Percentiles rank a stretch among this genome's conserved stretches.
Conservation (phyloP, 371 early-diverging fungal species). For the Phascolomyces articulosus region DNA sequence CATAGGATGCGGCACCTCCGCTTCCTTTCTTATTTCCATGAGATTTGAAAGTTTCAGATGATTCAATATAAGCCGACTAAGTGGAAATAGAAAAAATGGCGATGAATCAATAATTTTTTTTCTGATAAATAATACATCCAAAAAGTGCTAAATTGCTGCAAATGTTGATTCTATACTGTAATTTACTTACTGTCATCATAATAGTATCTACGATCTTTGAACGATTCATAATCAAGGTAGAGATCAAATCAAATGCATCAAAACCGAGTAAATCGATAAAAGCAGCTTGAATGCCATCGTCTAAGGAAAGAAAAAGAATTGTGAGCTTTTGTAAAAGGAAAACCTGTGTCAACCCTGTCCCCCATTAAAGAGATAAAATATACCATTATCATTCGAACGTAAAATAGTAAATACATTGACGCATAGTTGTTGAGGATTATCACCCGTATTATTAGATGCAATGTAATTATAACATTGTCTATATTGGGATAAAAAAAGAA, state of each 20-base stretch:
- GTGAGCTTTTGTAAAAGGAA: no score
- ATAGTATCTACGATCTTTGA: conserved; percentile 54
- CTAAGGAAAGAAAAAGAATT: no score
- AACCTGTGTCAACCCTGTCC: not conserved
- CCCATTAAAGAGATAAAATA: not conserved
- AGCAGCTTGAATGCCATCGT: conserved; percentile 64
- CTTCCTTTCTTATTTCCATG: conserved; percentile 19
- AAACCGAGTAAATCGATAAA: conserved; percentile 81
- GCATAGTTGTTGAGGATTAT: conserved; percentile 50
- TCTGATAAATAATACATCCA: no score
- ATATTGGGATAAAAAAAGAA: not conserved
- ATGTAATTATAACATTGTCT: conserved; percentile 40
- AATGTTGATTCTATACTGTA: no score
- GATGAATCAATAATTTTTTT: no score
- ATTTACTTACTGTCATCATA: conserved; percentile 39
- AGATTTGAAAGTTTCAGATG: conserved; percentile 16
- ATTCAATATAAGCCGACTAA: conserved; percentile 30
- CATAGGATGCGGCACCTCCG: conserved; percentile 28
- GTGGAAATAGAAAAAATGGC: not conserved
- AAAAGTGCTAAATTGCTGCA: no score
- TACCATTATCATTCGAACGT: conserved; percentile 52
- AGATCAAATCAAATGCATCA: conserved; percentile 72
- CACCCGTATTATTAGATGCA: conserved; percentile 7
- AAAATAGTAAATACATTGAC: conserved; percentile 57
- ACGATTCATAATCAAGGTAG: conserved; percentile 53